Conservation (phyloP, 1,139 yeast species). For the Debaryomyces coudertii region DNA sequence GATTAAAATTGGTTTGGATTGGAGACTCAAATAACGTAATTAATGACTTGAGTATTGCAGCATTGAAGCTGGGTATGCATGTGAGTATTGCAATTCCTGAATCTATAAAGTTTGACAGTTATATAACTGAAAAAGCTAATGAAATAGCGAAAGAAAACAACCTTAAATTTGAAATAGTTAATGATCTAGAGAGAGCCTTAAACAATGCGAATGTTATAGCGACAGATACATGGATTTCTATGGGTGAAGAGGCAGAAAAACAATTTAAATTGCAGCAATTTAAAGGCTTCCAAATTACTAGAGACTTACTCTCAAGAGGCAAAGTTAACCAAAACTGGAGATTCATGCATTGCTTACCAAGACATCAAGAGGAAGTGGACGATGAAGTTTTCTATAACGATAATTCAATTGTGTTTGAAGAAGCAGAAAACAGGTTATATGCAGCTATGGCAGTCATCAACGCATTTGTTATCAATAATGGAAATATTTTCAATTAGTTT, state of each 20-base stretch:
- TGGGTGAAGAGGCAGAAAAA: constrained; percentile 87
- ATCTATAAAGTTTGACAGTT: constrained; percentile 61
- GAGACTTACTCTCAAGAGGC: constrained; percentile 52
- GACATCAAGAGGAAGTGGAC: constrained; percentile 90
- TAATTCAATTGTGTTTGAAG: constrained; percentile 84
- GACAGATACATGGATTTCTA: constrained; percentile 89
- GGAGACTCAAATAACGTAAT: constrained; percentile 92
- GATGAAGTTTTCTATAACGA: constrained; percentile 91
- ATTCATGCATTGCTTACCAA: constrained; percentile 87
- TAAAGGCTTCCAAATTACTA: constrained; percentile 74
- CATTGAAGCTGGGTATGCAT: constrained; percentile 73
- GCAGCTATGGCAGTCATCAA: constrained; percentile 96
- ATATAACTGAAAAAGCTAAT: constrained; percentile 54
- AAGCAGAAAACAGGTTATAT: constrained; percentile 93
- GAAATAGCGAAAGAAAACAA: constrained; percentile 52
- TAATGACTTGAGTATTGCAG: constrained; percentile 81
- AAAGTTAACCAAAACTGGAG: constrained; percentile 60
- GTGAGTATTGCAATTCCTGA: constrained; percentile 77
- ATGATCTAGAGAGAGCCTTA: constrained; percentile 69
- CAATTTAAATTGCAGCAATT: constrained; percentile 68
- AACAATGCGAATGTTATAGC: constrained; percentile 71
- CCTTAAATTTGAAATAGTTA: constrained; percentile 54
- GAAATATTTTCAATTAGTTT: background rate
- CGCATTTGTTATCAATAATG: constrained; percentile 48
- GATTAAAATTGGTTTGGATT: constrained; percentile 83